Evolutionary conservation across 192 early-diverging fungal species (phyloP).

Genomic region (Piromyces finnis): DNA sequence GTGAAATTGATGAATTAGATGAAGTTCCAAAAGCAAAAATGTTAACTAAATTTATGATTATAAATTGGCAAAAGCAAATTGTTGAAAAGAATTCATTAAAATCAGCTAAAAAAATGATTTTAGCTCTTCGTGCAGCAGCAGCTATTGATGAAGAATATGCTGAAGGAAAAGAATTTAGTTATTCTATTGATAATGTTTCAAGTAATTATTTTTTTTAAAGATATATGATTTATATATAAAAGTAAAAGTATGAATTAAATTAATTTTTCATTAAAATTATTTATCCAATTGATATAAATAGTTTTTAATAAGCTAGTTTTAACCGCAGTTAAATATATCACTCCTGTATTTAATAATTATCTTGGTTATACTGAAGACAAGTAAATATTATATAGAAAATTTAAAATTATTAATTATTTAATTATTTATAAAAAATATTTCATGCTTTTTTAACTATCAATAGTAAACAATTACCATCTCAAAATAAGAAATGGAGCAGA

Average conservation of each 20-base stretch:
- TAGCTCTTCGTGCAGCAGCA: neutral
- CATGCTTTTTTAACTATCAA: neutral
- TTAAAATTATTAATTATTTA: too few relatives aligned
- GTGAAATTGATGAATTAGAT: slow-evolving; percentile 11
- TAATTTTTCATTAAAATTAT: too few relatives aligned
- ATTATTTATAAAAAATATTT: too few relatives aligned
- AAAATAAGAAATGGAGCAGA: slow-evolving; percentile 42
- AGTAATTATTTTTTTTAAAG: too few relatives aligned
- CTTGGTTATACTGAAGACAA: neutral
- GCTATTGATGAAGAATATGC: slow-evolving; percentile 4
- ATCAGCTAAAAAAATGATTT: neutral
- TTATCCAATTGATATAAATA: too few relatives aligned
- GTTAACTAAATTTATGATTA: neutral
- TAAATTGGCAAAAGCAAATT: slow-evolving; percentile 4
- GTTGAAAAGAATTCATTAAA: slow-evolving; percentile 3
- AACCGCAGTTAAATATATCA: neutral
- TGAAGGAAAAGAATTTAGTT: slow-evolving; percentile 14
- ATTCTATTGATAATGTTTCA: slow-evolving; percentile 7
- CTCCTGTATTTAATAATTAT: neutral
- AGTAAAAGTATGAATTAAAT: too few relatives aligned
- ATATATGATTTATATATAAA: too few relatives aligned
- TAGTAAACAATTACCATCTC: neutral
- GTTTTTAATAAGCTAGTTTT: neutral
- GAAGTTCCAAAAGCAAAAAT: slow-evolving; percentile 9
- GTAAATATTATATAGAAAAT: neutral